Percentiles rank a stretch among this genome's conserved stretches.
Evolutionary conservation across 306 rosid species (phyloP).

Genomic region (Begonia masoniana): DNA sequence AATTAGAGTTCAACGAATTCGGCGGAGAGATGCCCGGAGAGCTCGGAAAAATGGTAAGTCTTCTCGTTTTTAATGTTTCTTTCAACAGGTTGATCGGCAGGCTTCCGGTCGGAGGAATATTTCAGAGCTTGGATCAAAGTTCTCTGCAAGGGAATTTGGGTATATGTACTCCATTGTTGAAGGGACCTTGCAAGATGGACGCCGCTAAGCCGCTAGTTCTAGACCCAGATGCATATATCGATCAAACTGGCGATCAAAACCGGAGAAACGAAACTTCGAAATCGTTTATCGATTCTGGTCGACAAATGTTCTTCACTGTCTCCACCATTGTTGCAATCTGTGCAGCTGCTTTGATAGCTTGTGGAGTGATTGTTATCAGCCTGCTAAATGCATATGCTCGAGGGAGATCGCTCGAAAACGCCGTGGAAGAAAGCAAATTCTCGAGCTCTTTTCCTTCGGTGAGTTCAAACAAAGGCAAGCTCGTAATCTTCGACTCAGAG

Average conservation of each 20-base stretch:
- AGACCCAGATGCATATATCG: conserved; percentile 49
- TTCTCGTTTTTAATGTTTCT: conserved; percentile 68
- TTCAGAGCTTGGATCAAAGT: conserved; percentile 59
- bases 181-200: conserved; percentile 71
- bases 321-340: conserved; percentile 62
- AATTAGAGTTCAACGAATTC: conserved; percentile 59
- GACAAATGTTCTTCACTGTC: conserved; percentile 51
- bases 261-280: neutral
- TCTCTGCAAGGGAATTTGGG: conserved; percentile 74
- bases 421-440: conserved; percentile 44
- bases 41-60: conserved; percentile 58
- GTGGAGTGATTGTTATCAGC: conserved; percentile 55
- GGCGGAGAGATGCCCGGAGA: conserved; percentile 79
- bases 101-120: conserved; percentile 51
- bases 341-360: conserved; percentile 43
- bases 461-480: conserved; percentile 49
- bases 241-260: conserved; percentile 21
- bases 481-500: conserved; percentile 44
- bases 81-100: conserved; percentile 68
- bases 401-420: conserved; percentile 45
- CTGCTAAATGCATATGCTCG: conserved; percentile 54
- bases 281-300: conserved; percentile 14
- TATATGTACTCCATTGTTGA: conserved; percentile 60
- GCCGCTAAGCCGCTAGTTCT: conserved; percentile 75
- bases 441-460: conserved; percentile 49